phyloP scores from a whole-genome alignment of 2,329 filamentous ascomycete species.

The Sclerotiophoma versabilis region DNA sequence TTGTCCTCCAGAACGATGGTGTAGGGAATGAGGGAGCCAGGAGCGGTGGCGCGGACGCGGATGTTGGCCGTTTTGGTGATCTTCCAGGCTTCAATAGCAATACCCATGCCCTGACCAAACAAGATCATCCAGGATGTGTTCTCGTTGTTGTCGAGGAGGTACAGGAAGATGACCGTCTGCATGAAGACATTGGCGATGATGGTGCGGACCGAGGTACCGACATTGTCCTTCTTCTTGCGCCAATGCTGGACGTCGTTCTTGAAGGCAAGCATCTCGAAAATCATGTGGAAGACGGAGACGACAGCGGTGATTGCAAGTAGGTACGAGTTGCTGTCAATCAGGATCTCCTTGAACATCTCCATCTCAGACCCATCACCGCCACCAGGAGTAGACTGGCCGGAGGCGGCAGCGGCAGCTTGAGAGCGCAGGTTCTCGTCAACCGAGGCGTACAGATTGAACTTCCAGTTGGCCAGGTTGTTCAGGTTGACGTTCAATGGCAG shows the following conservation, averaged over 20 bases:
- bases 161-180: slow-evolving; percentile 94
- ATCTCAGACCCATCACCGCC: slow-evolving; percentile 92
- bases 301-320: slow-evolving; percentile 83
- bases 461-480: slow-evolving; percentile 83
- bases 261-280: slow-evolving; percentile 96
- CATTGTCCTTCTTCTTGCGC: slow-evolving; percentile 99
- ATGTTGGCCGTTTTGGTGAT: slow-evolving; percentile 95
- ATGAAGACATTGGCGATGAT: slow-evolving; percentile 98
- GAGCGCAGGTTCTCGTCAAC: slow-evolving; percentile 90
- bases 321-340: slow-evolving; percentile 92
- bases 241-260: slow-evolving; percentile 97
- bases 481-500: slow-evolving; percentile 85
- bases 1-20: slow-evolving; percentile 91
- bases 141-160: slow-evolving; percentile 95
- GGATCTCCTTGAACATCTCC: slow-evolving; percentile 95
- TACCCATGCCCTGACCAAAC: slow-evolving; percentile 87
- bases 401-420: slow-evolving; percentile 76
- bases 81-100: slow-evolving; percentile 86
- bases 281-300: slow-evolving; percentile 87
- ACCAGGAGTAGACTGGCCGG: slow-evolving; percentile 72
- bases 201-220: slow-evolving; percentile 93
- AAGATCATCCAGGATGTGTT: slow-evolving; percentile 99
- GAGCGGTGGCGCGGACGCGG: slow-evolving; percentile 72
- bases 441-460: slow-evolving; percentile 83
- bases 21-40: slow-evolving; percentile 78